These are phyloP conservation scores for Cinnamomum micranthum DNA, from an alignment of 164 flowering plant species.

Conservation along the genomic window DNA sequence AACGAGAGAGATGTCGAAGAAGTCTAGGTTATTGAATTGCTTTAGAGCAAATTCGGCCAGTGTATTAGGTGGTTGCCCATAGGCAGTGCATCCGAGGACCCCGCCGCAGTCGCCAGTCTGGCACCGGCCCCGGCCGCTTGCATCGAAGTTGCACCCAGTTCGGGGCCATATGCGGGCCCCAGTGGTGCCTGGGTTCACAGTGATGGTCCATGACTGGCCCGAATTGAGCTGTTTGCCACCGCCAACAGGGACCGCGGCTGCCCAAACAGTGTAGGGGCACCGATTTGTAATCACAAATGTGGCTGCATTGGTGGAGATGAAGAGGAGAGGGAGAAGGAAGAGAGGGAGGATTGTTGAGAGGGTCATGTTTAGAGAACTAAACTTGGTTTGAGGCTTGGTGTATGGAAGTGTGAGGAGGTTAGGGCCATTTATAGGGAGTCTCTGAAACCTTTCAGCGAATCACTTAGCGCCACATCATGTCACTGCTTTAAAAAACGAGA, in stretches of 20 bases:
- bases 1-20: slow-evolving; percentile 29
- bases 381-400: not conserved
- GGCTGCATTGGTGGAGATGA: too few relatives aligned
- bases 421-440: not conserved
- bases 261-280: too few relatives aligned
- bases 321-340: not conserved
- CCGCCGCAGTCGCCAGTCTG: slow-evolving; percentile 32
- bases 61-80: slow-evolving; percentile 28
- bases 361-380: not conserved
- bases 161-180: slow-evolving; percentile 34
- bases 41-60: slow-evolving; percentile 31
- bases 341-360: not conserved
- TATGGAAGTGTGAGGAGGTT: too few relatives aligned
- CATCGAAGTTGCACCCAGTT: slow-evolving; percentile 29
- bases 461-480: too few relatives aligned
- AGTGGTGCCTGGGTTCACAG: slow-evolving; percentile 19
- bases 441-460: too few relatives aligned
- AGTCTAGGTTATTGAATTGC: slow-evolving; percentile 28
- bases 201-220: too few relatives aligned
- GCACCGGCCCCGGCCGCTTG: slow-evolving; percentile 23
- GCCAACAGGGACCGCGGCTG: too few relatives aligned
- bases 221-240: too few relatives aligned
- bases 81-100: slow-evolving; percentile 17
- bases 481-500: too few relatives aligned
- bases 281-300: too few relatives aligned